phyloP scores from a whole-genome alignment of 306 rosid species.

The Cajanus cajan region DNA sequence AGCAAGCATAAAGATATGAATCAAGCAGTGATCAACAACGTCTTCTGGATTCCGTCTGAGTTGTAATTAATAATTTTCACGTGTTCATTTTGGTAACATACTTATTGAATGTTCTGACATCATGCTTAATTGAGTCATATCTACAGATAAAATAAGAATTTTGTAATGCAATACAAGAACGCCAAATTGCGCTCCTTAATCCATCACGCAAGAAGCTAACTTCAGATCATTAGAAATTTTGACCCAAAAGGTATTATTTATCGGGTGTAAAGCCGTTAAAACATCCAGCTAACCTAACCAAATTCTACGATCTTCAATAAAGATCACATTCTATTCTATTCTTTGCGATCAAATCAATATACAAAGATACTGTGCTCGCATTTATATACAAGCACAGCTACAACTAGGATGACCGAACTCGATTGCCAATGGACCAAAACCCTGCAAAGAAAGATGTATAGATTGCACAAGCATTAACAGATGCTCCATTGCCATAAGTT shows the following conservation, averaged over 20 bases:
- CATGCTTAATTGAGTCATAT: conserved; percentile 28
- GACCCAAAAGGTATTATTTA: conserved; percentile 45
- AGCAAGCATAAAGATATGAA: background rate
- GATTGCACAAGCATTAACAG: background rate
- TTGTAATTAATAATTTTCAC: conserved; percentile 3
- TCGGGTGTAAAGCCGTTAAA: conserved; percentile 37
- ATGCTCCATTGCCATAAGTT: background rate
- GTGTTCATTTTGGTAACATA: conserved; percentile 17
- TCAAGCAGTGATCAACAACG: background rate
- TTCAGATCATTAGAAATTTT: conserved; percentile 26
- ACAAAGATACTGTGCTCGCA: conserved; percentile 47
- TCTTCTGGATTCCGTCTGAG: background rate
- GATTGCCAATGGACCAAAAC: conserved; percentile 12
- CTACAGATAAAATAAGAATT: conserved; percentile 29
- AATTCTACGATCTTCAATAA: conserved; percentile 45
- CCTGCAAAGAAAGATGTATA: conserved; percentile 44
- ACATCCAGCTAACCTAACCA: conserved; percentile 54
- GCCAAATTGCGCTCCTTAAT: conserved; percentile 38
- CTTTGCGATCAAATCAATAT: conserved; percentile 55
- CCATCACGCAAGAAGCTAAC: conserved; percentile 38
- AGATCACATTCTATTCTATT: conserved; percentile 57
- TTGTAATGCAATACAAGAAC: conserved; percentile 27
- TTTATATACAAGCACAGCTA: conserved; percentile 35
- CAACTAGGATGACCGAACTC: conserved; percentile 23
- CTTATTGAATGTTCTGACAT: conserved; percentile 15